Percentiles rank a stretch among this genome's conserved stretches.
phyloP scores from a whole-genome alignment of 805 yeast genomes.

The Cyberlindnera suaveolens region DNA sequence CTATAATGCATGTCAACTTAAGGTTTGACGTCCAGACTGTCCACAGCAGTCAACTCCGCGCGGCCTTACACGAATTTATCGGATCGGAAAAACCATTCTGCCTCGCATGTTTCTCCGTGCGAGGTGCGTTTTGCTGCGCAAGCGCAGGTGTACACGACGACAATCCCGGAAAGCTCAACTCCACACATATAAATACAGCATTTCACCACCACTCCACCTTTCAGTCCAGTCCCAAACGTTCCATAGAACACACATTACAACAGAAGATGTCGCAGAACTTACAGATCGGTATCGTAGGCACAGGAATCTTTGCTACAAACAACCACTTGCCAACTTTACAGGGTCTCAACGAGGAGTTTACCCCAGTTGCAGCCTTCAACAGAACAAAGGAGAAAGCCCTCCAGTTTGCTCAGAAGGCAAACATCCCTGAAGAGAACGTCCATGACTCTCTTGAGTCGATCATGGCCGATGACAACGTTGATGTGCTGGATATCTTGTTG shows the following conservation, averaged over 20 bases:
- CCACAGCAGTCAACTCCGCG: too few species aligned
- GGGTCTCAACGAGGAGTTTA: constrained; percentile 42
- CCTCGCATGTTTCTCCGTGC: too few species aligned
- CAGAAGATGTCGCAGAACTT: constrained; percentile 2
- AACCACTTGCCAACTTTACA: constrained; percentile 72
- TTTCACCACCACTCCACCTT: too few species aligned
- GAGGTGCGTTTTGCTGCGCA: too few species aligned
- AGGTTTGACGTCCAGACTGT: too few species aligned
- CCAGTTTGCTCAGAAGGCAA: constrained; percentile 62
- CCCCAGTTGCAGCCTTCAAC: constrained; percentile 69
- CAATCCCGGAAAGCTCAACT: too few species aligned
- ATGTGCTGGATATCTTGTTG: constrained; percentile 75
- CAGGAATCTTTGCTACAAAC: constrained; percentile 85
- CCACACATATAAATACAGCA: too few species aligned
- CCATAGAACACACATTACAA: background rate
- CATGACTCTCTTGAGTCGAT: constrained; percentile 29
- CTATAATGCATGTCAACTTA: too few species aligned
- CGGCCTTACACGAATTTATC: too few species aligned
- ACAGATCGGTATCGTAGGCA: constrained; percentile 47
- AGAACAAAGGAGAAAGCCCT: constrained; percentile 83
- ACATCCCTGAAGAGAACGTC: constrained; percentile 36
- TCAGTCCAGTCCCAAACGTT: background rate
- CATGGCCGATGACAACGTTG: constrained; percentile 59
- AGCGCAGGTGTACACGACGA: too few species aligned
- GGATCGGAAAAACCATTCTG: too few species aligned